Base-by-base conservation (phyloP, 352 stramenopile genomes). In the Globisporangium emineosum region DNA sequence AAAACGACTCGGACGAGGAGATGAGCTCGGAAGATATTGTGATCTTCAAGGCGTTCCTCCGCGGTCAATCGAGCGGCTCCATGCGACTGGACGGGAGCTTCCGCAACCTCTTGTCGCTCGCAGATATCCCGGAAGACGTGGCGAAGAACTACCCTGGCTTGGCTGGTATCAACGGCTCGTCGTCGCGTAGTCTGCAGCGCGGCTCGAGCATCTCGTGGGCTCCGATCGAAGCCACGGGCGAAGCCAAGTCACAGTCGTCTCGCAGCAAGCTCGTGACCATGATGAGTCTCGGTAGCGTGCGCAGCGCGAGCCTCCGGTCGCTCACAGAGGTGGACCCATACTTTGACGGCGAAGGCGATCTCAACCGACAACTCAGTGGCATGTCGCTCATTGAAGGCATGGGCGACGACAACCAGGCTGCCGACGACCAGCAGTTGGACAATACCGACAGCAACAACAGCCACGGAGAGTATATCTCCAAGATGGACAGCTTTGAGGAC, bases 41-140 rank as follows among this genome's bases (percentile, higher is more conserved):
- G 68, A 88, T 88, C 57, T 68, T 88, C 49, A 86, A 86, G 30
- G 77, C 73, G 40, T 84, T 88, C 56, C 64, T 88, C 51, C 78
- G 77, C 27, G 75, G 73, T 1, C 73, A 88, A 27, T 88, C 78
- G 33, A 83, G 65, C 37, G 72, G 72, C 13, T 86, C 76, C 23
- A 60, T 86, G 10, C 68, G 57, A 8, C 72, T 76, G 5, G 72
- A 67, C 30, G 66, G 40, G 5, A 71, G 65, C 40, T 71, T 68
- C 53, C 65, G 65, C 33, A 71, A 65, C 55, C 25, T 71, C 49
- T 66, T 82, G 30, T 81, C 75, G 5, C 70, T 71, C 9, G 67
- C 72, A 1, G 79, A 75, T 27, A 40, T 71, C 17, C 33, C 53
- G 9, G 61, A 68, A 23, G 50, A 55, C 12, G 49, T 60, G n/a